Percentiles rank a stretch among this genome's conserved stretches.
Conservation (phyloP, 768 basidiomycete genomes). For the Serendipita vermifera region DNA sequence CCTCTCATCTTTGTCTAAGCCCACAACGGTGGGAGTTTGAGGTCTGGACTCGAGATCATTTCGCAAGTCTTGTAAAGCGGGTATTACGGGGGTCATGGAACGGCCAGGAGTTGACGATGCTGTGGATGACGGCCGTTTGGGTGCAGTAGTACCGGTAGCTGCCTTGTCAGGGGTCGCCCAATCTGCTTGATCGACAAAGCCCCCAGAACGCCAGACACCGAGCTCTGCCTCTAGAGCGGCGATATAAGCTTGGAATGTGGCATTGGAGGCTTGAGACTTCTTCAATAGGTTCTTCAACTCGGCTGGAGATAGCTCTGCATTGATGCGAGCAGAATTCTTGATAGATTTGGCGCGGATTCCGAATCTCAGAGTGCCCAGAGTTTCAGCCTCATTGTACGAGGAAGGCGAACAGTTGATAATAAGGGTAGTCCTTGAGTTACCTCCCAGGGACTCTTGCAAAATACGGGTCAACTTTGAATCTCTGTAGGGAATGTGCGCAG, state of each 20-base stretch:
- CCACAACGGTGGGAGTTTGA: slow-evolving; percentile 79
- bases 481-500: slow-evolving; percentile 94
- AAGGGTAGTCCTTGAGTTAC: slow-evolving; percentile 90
- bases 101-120: slow-evolving; percentile 52
- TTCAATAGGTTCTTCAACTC: slow-evolving; percentile 87
- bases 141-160: slow-evolving; percentile 29
- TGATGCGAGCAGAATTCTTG: slow-evolving; percentile 98
- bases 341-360: slow-evolving; percentile 99
- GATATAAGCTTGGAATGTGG: slow-evolving; percentile 74
- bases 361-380: slow-evolving; percentile 91
- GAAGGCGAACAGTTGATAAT: slow-evolving; percentile 99
- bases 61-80: slow-evolving; percentile 55
- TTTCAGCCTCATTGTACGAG: slow-evolving; percentile 93
- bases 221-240: slow-evolving; percentile 84
- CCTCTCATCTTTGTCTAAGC: slow-evolving; percentile 88
- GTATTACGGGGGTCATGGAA: slow-evolving; percentile 64
- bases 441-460: slow-evolving; percentile 94
- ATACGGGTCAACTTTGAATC: slow-evolving; percentile 99
- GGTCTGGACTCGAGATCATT: slow-evolving; percentile 71
- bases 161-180: slow-evolving; percentile 67
- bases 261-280: slow-evolving; percentile 79
- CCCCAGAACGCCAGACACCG: slow-evolving; percentile 78
- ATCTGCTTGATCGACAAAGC: slow-evolving; percentile 65
- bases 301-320: slow-evolving; percentile 89
- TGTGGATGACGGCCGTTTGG: slow-evolving; percentile 43